Evolutionary conservation across 2,329 filamentous ascomycete species (phyloP), one percentile per base, ranked within the genome.

Genomic region (Sarocladium kiliense): DNA sequence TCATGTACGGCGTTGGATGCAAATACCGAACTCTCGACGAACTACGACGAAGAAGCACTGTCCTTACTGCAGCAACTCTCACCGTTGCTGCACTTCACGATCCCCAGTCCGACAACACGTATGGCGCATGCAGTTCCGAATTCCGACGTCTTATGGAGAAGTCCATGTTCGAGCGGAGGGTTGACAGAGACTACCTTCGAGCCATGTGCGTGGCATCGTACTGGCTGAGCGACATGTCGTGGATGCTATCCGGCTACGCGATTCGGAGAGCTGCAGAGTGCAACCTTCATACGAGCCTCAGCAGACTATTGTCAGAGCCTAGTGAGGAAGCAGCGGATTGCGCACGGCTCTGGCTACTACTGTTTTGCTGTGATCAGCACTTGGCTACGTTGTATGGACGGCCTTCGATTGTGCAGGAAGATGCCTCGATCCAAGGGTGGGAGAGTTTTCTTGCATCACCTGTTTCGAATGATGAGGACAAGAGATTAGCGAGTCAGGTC

Each of bases 331-430:
- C 74, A 0, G 72, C 74, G 55, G 80, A 84, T 56, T 76, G 77
- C 34, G 75, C 82, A 3, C 73, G 83, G 19, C 66, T 86, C 12
- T 86, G 82, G 82, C 86, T 84, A 61, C 66, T 82, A 30, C 68
- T 82, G 1, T 84, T 83, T 57, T 79, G 84, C 6, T 84, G 81
- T 58, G 81, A 85, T 56, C 80, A 83, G 57, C 81, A 85, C 59
- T 75, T 84, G 2, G 82, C 80, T 18, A 85, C 84, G 21, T 69
- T 84, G 0, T 85, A 86, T 54, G 80, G 81, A 2, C 72, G 83
- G 2, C 79, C 80, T 1, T 77, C 80, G 0, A 77, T 84, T 9
- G 78, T 84, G 0, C 77, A 79, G 26, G 81, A 85, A 53, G 80
- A 85, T 54, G 67, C 73, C 14, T 77, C 79, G 0, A 80, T 85